Base-by-base conservation (phyloP, 75 land plant genomes). In the Sequoia sempervirens region DNA sequence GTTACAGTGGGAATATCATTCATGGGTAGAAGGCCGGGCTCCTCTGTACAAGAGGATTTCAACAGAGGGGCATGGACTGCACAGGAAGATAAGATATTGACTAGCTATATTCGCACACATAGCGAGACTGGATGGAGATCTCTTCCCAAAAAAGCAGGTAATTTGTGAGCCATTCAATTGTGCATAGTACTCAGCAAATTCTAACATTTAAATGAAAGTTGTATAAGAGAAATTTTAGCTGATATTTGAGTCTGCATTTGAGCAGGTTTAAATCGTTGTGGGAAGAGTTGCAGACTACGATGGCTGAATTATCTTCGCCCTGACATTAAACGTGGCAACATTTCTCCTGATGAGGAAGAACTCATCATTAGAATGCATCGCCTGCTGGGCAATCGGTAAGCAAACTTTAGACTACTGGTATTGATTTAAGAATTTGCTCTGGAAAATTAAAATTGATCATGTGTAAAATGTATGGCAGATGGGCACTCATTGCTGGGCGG, bases 81-180 rank as follows among this genome's bases (percentile, higher is more conserved):
- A 26, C 58, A 80, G 37, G 93, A 91, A 75, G 93, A 91, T 45
- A 38, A 40, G 72, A 64, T 86, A n/a, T 88, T 91, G 79, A 75
- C 82, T 14, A 43, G 84, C 5, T 88, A 90, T 83, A 85, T 90
- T 37, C 56, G 61, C n/a, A 36, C 58, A 53, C 92, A 90, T 81
- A 92, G 93, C 6, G 90, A 90, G 86, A 89, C 88, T 52, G 80
- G 83, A 80, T 91, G 92, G 93, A 81, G 86, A n/a, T 82, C 68
- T 30, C 43, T 91, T 34, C 89, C 92, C 15, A 84, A 89, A 50
- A 81, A 52, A 58, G 89, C 92, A 85, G 91, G 92, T 91, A 45
- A 46, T 78, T 34, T 34, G 1, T 6, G n/a, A 2, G 28, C 14
- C 38, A 2, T 13, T 72, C 79, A 5, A 26, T 78, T 43, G 12